Base-by-base conservation (phyloP, 192 early-diverging fungal genomes). In the Linnemannia elongata region DNA sequence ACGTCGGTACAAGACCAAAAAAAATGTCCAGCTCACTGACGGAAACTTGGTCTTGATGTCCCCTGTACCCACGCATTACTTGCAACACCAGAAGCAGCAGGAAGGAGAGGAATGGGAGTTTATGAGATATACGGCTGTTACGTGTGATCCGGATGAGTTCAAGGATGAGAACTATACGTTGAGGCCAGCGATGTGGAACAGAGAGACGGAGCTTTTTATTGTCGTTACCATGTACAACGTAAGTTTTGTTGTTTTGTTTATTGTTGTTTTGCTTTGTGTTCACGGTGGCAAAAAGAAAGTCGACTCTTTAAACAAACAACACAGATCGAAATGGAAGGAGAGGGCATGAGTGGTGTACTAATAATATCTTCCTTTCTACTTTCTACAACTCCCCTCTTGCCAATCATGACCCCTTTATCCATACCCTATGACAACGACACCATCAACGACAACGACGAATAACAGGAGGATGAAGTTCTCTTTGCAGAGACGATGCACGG, bases 181-280 rank as follows among this genome's bases (percentile, higher is more conserved):
- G 12, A 88, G 94, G 4, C 93, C 90, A 30, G 82, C 90, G n/a
- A 76, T 90, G 41, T 87, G 88, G 75, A 89, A 92, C 68, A 74
- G 94, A 42, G 75, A 93, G 66, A 95, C 92, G 13, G 93, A 94
- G 76, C 73, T 96, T 15, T 93, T 95, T 44, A 91, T 96, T 49
- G 95, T 96, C 55, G 76, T 94, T 5, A 96, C 96, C 55, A 96
- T 96, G 96, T 95, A 92, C 81, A 93, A 93, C 68, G 91, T 90
- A 88, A 88, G n/a, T 24, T 49, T 82, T 68, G 30, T 74, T 77
- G n/a, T 77, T 77, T 72, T 24, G 17, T 52, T 8, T 15, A 2
- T 60, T 17, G 47, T 80, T 74, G 80, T 78, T 68, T 66, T 76
- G 41, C 10, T 27, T 41, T 55, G 10, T 49, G 7, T 35, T 33